A percentile compares a stretch with the other conserved stretches of the same genome.
Evolutionary conservation across 2,329 filamentous ascomycete species (phyloP).

Genomic region (Aspergillus pseudonomiae): DNA sequence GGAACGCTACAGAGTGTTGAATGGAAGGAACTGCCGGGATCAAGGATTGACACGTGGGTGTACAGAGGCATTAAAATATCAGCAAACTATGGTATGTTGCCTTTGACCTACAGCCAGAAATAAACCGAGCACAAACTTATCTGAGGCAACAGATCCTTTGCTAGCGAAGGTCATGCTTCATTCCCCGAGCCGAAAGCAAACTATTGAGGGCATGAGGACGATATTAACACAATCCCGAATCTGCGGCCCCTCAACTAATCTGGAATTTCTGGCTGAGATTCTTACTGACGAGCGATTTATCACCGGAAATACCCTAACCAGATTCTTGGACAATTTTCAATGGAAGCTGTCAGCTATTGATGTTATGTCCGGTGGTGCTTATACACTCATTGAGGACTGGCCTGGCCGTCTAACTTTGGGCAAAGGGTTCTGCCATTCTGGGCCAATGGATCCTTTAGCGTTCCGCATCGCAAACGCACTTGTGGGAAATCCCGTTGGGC

Average conservation of each 20-base stretch:
- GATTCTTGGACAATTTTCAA: constrained; percentile 56
- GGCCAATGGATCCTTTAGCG: constrained; percentile 65
- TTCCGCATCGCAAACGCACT: constrained; percentile 62
- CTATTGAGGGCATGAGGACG: constrained; percentile 49
- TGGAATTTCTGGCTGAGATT: constrained; percentile 58
- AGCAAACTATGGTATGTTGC: constrained; percentile 57
- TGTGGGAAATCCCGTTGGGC: constrained; percentile 57
- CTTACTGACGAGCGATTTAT: constrained; percentile 51
- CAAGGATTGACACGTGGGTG: constrained; percentile 67
- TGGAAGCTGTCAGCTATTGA: constrained; percentile 58
- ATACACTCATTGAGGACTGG: constrained; percentile 62
- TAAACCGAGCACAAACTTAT: neutral
- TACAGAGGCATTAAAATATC: constrained; percentile 60
- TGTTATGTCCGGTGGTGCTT: constrained; percentile 58
- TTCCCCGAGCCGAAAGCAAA: constrained; percentile 42
- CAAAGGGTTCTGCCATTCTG: constrained; percentile 61
- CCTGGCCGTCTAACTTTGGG: constrained; percentile 60
- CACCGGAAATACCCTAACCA: constrained; percentile 59
- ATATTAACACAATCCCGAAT: constrained; percentile 52
- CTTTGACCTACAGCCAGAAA: neutral
- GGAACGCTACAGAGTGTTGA: constrained; percentile 61
- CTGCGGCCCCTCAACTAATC: constrained; percentile 59
- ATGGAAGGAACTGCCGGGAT: constrained; percentile 54
- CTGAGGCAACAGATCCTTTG: constrained; percentile 49
- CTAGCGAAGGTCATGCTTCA: constrained; percentile 64